Percentiles rank a stretch among this genome's conserved stretches.
These are phyloP conservation scores for Pyrus pyrifolia DNA, from an alignment of 306 rosid genomes.

Conservation along the genomic window DNA sequence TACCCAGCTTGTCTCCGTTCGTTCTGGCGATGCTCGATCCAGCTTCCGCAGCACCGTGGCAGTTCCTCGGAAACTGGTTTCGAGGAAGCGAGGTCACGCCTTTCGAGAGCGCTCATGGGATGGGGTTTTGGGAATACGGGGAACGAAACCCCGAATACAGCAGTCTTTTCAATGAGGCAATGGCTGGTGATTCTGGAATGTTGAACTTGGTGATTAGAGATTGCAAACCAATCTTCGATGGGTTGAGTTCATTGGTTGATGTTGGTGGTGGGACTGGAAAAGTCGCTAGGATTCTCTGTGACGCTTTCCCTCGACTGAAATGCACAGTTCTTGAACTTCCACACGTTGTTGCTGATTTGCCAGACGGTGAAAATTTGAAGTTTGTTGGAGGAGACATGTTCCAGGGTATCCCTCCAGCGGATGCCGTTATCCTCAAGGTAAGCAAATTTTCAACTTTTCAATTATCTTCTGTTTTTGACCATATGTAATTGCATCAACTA, in stretches of 20 bases:
- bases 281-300: slow-evolving; percentile 21
- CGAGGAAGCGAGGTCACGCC: slow-evolving; percentile 4
- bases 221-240: slow-evolving; percentile 35
- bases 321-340: slow-evolving; percentile 46
- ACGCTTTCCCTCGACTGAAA: slow-evolving; percentile 39
- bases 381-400: slow-evolving; percentile 52
- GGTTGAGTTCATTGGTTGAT: slow-evolving; percentile 27
- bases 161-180: slow-evolving; percentile 23
- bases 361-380: slow-evolving; percentile 26
- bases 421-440: slow-evolving; percentile 44
- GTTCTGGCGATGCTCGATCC: slow-evolving; percentile 12
- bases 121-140: slow-evolving; percentile 26
- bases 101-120: slow-evolving; percentile 27
- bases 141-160: slow-evolving; percentile 2
- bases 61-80: slow-evolving; percentile 28
- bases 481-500: not conserved
- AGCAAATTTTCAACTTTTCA: not conserved
- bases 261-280: slow-evolving; percentile 43
- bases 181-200: slow-evolving; percentile 38
- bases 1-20: slow-evolving; percentile 1
- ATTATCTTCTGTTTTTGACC: not conserved
- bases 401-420: slow-evolving; percentile 37
- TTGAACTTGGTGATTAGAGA: slow-evolving; percentile 31
- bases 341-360: slow-evolving; percentile 31
- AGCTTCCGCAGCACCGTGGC: slow-evolving; percentile 12